A percentile compares a stretch with the other conserved stretches of the same genome.
phyloP scores from a whole-genome alignment of 495 filamentous ascomycete species.

The Aspergillus bridgeri region DNA sequence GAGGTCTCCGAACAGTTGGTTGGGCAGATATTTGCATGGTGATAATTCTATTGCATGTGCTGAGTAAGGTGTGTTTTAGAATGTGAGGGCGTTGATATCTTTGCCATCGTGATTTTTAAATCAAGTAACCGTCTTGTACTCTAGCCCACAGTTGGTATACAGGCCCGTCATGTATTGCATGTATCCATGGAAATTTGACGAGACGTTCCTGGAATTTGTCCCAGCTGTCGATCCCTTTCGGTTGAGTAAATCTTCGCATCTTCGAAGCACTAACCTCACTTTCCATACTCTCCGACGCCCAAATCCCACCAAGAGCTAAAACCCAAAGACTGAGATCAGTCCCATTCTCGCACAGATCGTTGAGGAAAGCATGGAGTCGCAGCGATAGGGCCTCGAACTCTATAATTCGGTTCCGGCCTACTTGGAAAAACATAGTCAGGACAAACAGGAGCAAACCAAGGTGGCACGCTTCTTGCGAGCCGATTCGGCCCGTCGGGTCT shows the following conservation, averaged over 20 bases:
- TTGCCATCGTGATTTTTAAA: neutral
- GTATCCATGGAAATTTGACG: conserved; percentile 23
- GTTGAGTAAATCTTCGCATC: conserved; percentile 10
- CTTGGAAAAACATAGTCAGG: conserved; percentile 22
- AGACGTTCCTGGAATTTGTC: conserved; percentile 5
- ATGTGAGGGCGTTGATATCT: neutral
- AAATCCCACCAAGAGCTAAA: conserved; percentile 20
- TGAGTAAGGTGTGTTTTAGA: neutral
- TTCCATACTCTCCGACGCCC: conserved; percentile 11
- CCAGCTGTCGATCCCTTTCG: conserved; percentile 16
- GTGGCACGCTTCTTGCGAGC: conserved; percentile 13
- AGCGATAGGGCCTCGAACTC: conserved; percentile 11
- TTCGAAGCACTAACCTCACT: conserved; percentile 5
- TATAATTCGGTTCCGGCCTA: conserved; percentile 13
- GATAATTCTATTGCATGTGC: neutral
- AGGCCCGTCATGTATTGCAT: conserved; percentile 20
- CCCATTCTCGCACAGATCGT: conserved; percentile 5
- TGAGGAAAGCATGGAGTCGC: conserved; percentile 13
- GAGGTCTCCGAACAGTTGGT: conserved; percentile 47
- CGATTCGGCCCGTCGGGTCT: conserved; percentile 1
- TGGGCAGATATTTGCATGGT: conserved; percentile 42
- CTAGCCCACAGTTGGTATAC: conserved; percentile 17
- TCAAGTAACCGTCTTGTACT: neutral
- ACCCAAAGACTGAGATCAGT: conserved; percentile 19
- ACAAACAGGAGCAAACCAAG: conserved; percentile 22